phyloP scores from a whole-genome alignment of 1,284 basidiomycete species.

The Phellinidium pouzarii region DNA sequence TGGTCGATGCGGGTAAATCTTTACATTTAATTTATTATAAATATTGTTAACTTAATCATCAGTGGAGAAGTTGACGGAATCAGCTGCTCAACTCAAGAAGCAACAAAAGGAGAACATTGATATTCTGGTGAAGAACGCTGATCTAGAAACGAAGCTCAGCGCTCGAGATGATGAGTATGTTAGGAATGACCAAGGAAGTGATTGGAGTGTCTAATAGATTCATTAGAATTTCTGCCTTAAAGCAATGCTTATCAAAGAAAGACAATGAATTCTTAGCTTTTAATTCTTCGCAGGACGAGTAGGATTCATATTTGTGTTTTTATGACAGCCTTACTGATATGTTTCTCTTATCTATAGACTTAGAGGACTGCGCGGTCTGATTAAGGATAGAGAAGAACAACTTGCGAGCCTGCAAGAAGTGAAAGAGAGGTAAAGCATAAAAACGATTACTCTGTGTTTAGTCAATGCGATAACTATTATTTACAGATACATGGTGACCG shows the following conservation, averaged over 20 bases:
- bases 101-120: constrained; percentile 8
- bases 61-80: constrained; percentile 1
- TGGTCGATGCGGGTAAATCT: constrained; percentile 6
- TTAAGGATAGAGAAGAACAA: constrained; percentile 10
- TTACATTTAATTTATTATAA: background rate
- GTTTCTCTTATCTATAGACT: background rate
- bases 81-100: background rate
- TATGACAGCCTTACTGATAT: background rate
- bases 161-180: background rate
- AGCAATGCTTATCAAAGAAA: background rate
- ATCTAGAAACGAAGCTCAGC: constrained; percentile 6
- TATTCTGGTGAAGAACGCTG: constrained; percentile 8
- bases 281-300: constrained; percentile 7
- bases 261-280: background rate
- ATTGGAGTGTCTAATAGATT: no score
- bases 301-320: background rate
- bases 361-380: background rate
- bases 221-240: background rate
- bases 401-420: background rate
- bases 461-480: background rate
- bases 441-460: background rate
- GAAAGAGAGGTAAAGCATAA: constrained; percentile 2
- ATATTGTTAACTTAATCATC: background rate
- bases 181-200: background rate
- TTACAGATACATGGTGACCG: background rate